Percentiles rank a stretch among this genome's conserved stretches.
phyloP scores from a whole-genome alignment of 2,329 filamentous ascomycete genomes.

The Mycosphaerelloides madeirae region DNA sequence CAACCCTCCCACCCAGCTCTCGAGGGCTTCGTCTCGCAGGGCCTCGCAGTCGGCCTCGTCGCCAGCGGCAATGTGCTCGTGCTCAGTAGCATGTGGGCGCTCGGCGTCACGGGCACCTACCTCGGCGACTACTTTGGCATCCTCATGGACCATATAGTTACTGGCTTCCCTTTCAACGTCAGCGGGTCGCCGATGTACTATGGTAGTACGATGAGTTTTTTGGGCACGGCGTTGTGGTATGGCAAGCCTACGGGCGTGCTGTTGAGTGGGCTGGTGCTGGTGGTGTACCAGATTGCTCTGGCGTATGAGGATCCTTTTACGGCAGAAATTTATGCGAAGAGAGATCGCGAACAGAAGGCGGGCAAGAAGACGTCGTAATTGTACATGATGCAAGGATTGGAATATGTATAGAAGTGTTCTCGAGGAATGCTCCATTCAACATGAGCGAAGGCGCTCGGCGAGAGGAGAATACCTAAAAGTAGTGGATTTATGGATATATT shows the following conservation, averaged over 20 bases:
- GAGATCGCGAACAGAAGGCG: conserved; percentile 52
- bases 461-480: conserved; percentile 1
- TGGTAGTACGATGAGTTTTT: conserved; percentile 85
- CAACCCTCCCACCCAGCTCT: conserved; percentile 73
- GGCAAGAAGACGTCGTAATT: conserved; percentile 18
- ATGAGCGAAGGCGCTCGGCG: conserved; percentile 22
- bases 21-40: conserved; percentile 54
- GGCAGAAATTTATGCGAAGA: conserved; percentile 83
- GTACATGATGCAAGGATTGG: neutral
- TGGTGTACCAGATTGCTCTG: conserved; percentile 76
- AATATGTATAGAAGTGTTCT: conserved; percentile 17
- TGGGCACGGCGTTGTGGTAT: conserved; percentile 78
- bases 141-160: conserved; percentile 91
- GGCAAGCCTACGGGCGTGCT: conserved; percentile 83
- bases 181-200: conserved; percentile 94
- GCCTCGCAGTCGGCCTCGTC: conserved; percentile 67
- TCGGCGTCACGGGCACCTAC: conserved; percentile 93
- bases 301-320: conserved; percentile 94
- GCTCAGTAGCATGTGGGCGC: conserved; percentile 79
- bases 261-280: conserved; percentile 67
- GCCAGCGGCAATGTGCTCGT: conserved; percentile 77
- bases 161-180: conserved; percentile 92
- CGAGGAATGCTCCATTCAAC: conserved; percentile 27
- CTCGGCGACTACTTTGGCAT: conserved; percentile 98
- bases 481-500: neutral